Base-by-base conservation (phyloP, 192 early-diverging fungal genomes). In the Fimicolochytrium jonesii region DNA sequence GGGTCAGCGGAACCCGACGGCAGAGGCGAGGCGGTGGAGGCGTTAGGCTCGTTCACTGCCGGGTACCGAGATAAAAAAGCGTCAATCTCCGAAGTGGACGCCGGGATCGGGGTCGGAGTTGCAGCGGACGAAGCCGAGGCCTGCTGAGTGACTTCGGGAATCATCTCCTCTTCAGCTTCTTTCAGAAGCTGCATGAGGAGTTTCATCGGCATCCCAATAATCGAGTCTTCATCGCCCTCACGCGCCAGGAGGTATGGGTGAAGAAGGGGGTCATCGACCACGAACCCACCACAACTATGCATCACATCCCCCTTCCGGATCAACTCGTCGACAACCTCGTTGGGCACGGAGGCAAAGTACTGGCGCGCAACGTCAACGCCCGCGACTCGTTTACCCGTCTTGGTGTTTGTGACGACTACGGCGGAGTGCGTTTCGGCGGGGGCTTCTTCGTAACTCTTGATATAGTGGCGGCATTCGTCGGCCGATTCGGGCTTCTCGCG, bases 221-320 rank as follows among this genome's bases (percentile, higher is more conserved):
- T 82, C 2, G 72, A 73, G 46, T 81, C 79, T 30, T 46, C 54
- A 22, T 80, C 77, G 0, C 80, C 77, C 11, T 75, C 74, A 41
- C 72, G 61, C 22, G 54, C 36, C 5, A 47, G 65, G 35, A 78
- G 49, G 37, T 70, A 82, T 34, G 80, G 77, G 37, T 39, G 37
- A 39, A 39, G 37, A 11, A 39, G 37, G 37, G 37, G 71, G 35
- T 81, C 77, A 33, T 82, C 80, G 45, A 82, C 73, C 60, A 74
- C 70, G 69, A 82, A 78, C 17, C 76, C 80, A 22, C 80, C 80
- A 26, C 47, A 46, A 55, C 76, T 77, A 18, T 70, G 43, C 68
- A 76, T 77, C 4, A 82, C 69, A 23, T 69, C 54, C 7, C 80
- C 77, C 37, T 74, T 68, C 13, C 32, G 54, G 17, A 82, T 75